Percentiles rank a stretch among this genome's conserved stretches.
Conservation (phyloP, 192 early-diverging fungal species). For the Phlyctochytrium bullatum region DNA sequence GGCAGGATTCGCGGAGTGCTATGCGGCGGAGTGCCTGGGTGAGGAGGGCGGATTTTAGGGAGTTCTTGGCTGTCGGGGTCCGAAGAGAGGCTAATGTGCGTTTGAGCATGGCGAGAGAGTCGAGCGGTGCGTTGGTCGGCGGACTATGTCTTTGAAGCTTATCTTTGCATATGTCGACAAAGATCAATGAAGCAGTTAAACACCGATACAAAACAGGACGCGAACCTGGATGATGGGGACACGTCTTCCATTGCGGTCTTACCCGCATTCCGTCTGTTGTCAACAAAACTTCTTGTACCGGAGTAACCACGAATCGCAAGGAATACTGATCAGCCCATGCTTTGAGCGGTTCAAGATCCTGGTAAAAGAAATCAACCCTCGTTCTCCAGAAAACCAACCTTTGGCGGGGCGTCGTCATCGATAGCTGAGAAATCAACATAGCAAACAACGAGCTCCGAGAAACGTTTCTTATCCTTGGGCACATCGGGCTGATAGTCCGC, state of each 20-base stretch:
- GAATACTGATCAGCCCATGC: background rate
- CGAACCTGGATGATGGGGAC: too few relatives aligned
- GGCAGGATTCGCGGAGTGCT: constrained; percentile 55
- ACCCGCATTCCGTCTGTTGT: background rate
- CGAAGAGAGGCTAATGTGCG: background rate
- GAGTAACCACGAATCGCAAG: background rate
- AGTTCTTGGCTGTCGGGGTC: background rate
- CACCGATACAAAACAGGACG: too few relatives aligned
- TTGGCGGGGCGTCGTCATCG: constrained; percentile 31
- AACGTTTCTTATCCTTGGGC: constrained; percentile 45
- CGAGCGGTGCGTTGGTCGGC: background rate
- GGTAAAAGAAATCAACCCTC: background rate
- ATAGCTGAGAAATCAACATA: constrained; percentile 74
- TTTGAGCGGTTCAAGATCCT: background rate
- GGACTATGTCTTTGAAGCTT: background rate
- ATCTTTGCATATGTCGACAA: background rate
- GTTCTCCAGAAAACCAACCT: background rate
- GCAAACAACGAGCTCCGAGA: constrained; percentile 64
- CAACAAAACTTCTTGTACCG: background rate
- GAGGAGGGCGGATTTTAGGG: background rate
- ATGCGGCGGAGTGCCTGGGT: constrained; percentile 43
- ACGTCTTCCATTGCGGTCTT: too few relatives aligned
- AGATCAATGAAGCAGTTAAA: background rate
- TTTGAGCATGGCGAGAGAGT: background rate
- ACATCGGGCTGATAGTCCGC: constrained; percentile 1